phyloP scores from a whole-genome alignment of 768 basidiomycete genomes.

The Psilocybe azurescens region DNA sequence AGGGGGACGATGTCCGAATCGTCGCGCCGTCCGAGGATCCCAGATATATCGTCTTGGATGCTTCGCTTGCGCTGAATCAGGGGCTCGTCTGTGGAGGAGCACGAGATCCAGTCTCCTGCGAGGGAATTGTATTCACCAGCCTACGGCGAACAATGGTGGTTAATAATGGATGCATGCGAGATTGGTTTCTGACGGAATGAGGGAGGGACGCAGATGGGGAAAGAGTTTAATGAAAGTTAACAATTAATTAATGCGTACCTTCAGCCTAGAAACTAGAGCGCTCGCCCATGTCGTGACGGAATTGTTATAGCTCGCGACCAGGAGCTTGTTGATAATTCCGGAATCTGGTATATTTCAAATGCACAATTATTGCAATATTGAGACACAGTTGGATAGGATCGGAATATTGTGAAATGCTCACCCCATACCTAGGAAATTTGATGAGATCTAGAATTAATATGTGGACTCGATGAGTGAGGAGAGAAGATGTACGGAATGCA shows the following conservation, averaged over 20 bases:
- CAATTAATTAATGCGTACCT: conserved; percentile 26
- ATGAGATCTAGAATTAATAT: not conserved
- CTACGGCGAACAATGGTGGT: conserved; percentile 21
- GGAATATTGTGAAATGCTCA: conserved; percentile 10
- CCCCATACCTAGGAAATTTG: conserved; percentile 38
- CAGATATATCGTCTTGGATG: conserved; percentile 37
- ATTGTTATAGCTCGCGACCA: conserved; percentile 36
- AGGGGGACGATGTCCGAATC: conserved; percentile 41
- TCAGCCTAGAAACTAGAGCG: conserved; percentile 44
- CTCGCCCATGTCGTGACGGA: conserved; percentile 46
- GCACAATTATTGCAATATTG: no score
- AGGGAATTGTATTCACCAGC: conserved; percentile 35
- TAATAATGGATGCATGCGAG: no score
- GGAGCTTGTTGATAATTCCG: conserved; percentile 43
- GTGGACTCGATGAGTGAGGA: not conserved
- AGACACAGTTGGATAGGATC: no score
- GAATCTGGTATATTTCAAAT: conserved; percentile 32
- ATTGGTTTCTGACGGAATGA: no score
- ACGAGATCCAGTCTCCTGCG: conserved; percentile 43
- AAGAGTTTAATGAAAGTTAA: no score
- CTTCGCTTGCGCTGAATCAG: conserved; percentile 24
- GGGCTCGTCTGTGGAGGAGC: conserved; percentile 40
- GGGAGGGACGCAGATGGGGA: no score
- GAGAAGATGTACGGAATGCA: conserved; percentile 43
- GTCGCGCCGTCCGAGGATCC: conserved; percentile 24